These are phyloP conservation scores for Cordyceps farinosa DNA, from an alignment of 2,329 filamentous ascomycete species.

Conservation along the genomic window DNA sequence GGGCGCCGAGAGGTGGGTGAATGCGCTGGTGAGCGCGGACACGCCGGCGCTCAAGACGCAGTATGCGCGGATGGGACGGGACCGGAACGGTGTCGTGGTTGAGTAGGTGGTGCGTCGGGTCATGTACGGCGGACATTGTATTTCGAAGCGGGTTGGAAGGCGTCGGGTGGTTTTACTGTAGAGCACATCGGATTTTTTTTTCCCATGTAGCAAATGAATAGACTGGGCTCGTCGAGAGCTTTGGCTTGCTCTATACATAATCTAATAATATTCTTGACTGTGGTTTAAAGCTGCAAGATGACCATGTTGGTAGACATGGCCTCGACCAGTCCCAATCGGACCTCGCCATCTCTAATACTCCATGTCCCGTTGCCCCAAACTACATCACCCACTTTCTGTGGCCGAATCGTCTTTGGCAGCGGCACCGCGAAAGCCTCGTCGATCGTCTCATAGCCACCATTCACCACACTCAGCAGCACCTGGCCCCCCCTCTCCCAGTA, in stretches of 20 bases:
- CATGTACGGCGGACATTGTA: not conserved
- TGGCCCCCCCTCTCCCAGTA: conserved; percentile 23
- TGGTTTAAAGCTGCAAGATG: conserved; percentile 16
- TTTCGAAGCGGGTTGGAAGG: not conserved
- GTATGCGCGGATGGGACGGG: conserved; percentile 25
- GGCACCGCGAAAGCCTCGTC: conserved; percentile 18
- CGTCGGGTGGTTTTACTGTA: not conserved
- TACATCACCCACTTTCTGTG: conserved; percentile 16
- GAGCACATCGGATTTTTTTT: too few relatives aligned
- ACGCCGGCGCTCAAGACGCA: conserved; percentile 33
- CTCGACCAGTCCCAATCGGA: conserved; percentile 17
- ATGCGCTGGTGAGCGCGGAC: conserved; percentile 33
- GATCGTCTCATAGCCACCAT: conserved; percentile 23
- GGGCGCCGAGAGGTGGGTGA: conserved; percentile 30
- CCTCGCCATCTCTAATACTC: conserved; percentile 15
- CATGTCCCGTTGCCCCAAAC: conserved; percentile 25
- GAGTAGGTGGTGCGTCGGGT: not conserved
- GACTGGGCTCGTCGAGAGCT: not conserved
- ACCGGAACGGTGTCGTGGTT: conserved; percentile 2
- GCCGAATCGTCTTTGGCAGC: conserved; percentile 18
- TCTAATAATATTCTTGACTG: not conserved
- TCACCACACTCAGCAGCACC: conserved; percentile 25
- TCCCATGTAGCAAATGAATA: too few relatives aligned
- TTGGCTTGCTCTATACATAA: too few relatives aligned
- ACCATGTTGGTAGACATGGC: conserved; percentile 27